phyloP scores from a whole-genome alignment of 257 asterid species.

The Ehretia macrophylla region DNA sequence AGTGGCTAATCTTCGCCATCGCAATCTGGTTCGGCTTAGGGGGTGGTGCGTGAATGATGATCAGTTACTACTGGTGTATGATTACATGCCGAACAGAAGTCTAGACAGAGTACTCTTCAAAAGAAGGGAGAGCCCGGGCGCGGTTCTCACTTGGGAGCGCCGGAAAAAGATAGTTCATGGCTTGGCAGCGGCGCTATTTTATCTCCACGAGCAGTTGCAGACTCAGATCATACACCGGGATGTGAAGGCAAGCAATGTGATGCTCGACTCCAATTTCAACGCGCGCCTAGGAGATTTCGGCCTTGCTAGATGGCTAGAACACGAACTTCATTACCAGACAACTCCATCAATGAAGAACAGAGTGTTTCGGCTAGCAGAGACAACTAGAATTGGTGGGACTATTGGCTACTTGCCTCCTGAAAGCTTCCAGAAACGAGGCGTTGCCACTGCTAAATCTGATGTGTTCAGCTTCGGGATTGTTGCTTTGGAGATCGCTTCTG shows the following conservation, averaged over 20 bases:
- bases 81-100: constrained; percentile 93
- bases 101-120: constrained; percentile 72
- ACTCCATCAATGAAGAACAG: constrained; percentile 40
- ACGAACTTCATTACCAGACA: constrained; percentile 38
- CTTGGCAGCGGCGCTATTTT: constrained; percentile 65
- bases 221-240: constrained; percentile 92
- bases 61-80: constrained; percentile 77
- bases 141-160: constrained; percentile 49
- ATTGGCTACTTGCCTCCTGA: constrained; percentile 92
- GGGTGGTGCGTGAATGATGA: constrained; percentile 89
- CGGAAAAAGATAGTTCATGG: constrained; percentile 63
- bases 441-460: constrained; percentile 71
- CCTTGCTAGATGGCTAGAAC: constrained; percentile 89
- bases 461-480: constrained; percentile 95
- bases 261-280: constrained; percentile 82
- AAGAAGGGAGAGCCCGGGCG: constrained; percentile 4
- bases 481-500: constrained; percentile 67
- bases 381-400: constrained; percentile 79
- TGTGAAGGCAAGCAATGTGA: constrained; percentile 86
- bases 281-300: constrained; percentile 93
- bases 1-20: constrained; percentile 97
- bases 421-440: constrained; percentile 62
- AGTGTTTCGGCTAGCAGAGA: constrained; percentile 53
- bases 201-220: constrained; percentile 83
- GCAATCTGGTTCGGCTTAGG: constrained; percentile 78